These are phyloP conservation scores for Aspergillus pseudonomiae DNA, from an alignment of 2,329 filamentous ascomycete species.

Conservation along the genomic window DNA sequence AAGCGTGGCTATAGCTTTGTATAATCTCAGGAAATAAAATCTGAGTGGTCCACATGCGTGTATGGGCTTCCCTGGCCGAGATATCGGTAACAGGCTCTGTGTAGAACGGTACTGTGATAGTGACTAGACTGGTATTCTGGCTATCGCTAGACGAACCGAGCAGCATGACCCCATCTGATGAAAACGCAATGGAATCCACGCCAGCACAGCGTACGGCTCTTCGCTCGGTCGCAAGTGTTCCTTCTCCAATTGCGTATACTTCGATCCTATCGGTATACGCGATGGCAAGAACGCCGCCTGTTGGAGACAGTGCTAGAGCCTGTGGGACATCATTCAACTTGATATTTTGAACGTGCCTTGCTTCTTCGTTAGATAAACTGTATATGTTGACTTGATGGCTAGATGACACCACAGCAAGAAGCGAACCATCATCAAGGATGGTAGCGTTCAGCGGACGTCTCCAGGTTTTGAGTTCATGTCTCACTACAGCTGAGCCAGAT, in stretches of 20 bases:
- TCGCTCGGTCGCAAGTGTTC: slow-evolving; percentile 66
- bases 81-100: slow-evolving; percentile 59
- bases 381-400: slow-evolving; percentile 89
- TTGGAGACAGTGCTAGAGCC: slow-evolving; percentile 78
- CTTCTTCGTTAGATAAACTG: slow-evolving; percentile 65
- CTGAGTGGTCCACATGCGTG: slow-evolving; percentile 80
- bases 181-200: slow-evolving; percentile 75
- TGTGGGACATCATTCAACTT: slow-evolving; percentile 77
- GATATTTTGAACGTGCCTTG: slow-evolving; percentile 72
- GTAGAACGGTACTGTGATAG: slow-evolving; percentile 79
- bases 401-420: slow-evolving; percentile 77
- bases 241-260: slow-evolving; percentile 72
- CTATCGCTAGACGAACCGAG: slow-evolving; percentile 72
- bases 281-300: slow-evolving; percentile 78
- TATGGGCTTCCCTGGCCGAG: slow-evolving; percentile 61
- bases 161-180: slow-evolving; percentile 75
- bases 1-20: slow-evolving; percentile 75
- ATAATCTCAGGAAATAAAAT: slow-evolving; percentile 83
- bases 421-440: slow-evolving; percentile 74
- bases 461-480: slow-evolving; percentile 77
- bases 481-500: slow-evolving; percentile 62
- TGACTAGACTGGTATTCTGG: slow-evolving; percentile 69
- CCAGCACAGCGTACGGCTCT: slow-evolving; percentile 77
- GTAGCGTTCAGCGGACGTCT: slow-evolving; percentile 75
- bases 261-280: slow-evolving; percentile 90